Percentiles rank a stretch among this genome's conserved stretches.
Conservation (phyloP, 2,329 filamentous ascomycete genomes). For the Phialophora chinensis region DNA sequence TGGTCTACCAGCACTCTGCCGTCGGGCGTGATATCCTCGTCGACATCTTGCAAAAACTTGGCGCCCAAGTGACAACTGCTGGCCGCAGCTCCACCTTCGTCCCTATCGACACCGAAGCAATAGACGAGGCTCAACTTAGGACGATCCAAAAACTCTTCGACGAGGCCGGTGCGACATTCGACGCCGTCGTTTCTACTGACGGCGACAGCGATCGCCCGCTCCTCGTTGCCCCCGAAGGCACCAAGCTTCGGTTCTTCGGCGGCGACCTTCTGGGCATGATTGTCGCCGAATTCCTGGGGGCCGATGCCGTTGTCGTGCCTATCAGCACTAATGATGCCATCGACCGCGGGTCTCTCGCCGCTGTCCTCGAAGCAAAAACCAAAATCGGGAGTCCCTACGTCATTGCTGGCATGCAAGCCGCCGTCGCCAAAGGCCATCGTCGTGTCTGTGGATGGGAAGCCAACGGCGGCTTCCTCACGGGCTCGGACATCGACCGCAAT, state of each 20-base stretch:
- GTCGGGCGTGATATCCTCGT: slow-evolving; percentile 45
- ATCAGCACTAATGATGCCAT: slow-evolving; percentile 47
- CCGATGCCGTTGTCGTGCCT: slow-evolving; percentile 44
- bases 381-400: slow-evolving; percentile 47
- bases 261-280: slow-evolving; percentile 45
- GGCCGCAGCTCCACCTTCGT: slow-evolving; percentile 46
- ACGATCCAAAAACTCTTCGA: slow-evolving; percentile 41
- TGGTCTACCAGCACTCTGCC: slow-evolving; percentile 46
- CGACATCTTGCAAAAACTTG: slow-evolving; percentile 43
- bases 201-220: slow-evolving; percentile 46
- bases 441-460: slow-evolving; percentile 46
- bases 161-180: slow-evolving; percentile 40
- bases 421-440: slow-evolving; percentile 40
- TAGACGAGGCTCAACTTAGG: slow-evolving; percentile 44
- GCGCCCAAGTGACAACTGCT: slow-evolving; percentile 42
- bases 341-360: slow-evolving; percentile 42
- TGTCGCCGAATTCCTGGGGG: slow-evolving; percentile 43
- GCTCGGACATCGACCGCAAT: slow-evolving; percentile 42
- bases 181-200: slow-evolving; percentile 45
- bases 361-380: slow-evolving; percentile 43
- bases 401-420: slow-evolving; percentile 45
- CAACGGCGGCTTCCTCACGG: slow-evolving; percentile 46
- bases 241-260: slow-evolving; percentile 44
- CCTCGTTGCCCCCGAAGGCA: slow-evolving; percentile 41
- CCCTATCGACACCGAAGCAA: slow-evolving; percentile 46